Evolutionary conservation across 2,329 filamentous ascomycete genomes (phyloP), one percentile per base, ranked within the genome.

Genomic region (Pyrenophora seminiperda): DNA sequence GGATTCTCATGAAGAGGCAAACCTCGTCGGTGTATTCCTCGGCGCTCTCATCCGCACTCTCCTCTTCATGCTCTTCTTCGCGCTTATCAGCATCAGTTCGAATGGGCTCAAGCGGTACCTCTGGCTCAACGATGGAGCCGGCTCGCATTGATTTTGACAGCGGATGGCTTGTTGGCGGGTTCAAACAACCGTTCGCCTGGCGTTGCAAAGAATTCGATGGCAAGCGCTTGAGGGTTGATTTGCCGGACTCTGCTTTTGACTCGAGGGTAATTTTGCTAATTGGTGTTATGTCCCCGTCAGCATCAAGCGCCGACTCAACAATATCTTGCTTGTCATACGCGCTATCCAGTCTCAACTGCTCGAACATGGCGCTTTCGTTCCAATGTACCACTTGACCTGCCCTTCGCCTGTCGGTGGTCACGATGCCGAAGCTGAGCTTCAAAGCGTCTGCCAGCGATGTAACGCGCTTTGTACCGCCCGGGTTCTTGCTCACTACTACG

Each of bases 401-500:
- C 78, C 62, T 78, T 17, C 58, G 63, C 56, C 71, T 82, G 63
- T 95, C 91, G 5, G 91, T 95, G 2, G 90, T 95, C 47, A 99
- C 91, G 69, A 99, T 91, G 61, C 94, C 94, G 63, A 99, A 99
- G 78, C 95, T 97, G 63, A 99, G 83, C 80, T 97, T 97, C 63
- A 99, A 77, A 2, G 91, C 91, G 76, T 99, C 94, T 54, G 94
- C 94, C 46, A 99, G 80, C 20, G 93, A 97, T 11, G 94, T 99
- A 31, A 97, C 94, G 59, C 94, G 85, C 79, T 99, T 99, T 40
- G 94, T 97, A 50, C 94, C 94, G 47, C 94, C 94, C 1, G 94
- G 90, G 69, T 99, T 99, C 79, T 99, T 99, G 70, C 93, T 97
- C 17, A 99, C 94, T 13, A 97, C 92, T 5, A 99, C 94, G 7